Base-by-base conservation (phyloP, 2,329 filamentous ascomycete genomes). In the Chrysosporium queenslandicum region DNA sequence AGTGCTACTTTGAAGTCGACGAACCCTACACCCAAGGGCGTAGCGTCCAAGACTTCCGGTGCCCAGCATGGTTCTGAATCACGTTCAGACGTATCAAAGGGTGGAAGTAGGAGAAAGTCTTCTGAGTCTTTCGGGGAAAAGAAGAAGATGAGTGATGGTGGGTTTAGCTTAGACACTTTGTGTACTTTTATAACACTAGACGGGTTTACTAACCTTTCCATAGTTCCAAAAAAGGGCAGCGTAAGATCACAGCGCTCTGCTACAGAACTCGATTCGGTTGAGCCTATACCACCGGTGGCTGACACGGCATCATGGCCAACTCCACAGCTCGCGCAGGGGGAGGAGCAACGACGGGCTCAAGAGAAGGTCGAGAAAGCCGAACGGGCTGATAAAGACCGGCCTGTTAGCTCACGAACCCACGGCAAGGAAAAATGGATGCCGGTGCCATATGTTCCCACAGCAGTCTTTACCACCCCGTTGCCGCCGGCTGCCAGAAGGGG, bases 301-400 rank as follows among this genome's bases (percentile, higher is more conserved):
- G 90, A 97, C 67, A 77, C 87, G 46, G 74, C 81, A 50, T 82
- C 82, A 18, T 98, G 92, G 92, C 92, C 92, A 14, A 97, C 91
- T 2, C 89, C 89, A 0, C 87, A 95, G 60, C 83, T 77, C 46
- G 85, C 83, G 1, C 80, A 84, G 49, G 82, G 83, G 46, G 88
- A 92, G 60, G 80, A 86, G 56, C 87, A 86, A 70, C 83, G 83
- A 63, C 89, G 87, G 67, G 70, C 75, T 1, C 75, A 80, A 50
- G 77, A 83, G 52, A 87, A 87, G 67, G 71, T 74, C 5, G 71
- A 69, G 50, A 69, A 74, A 29, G 73, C 80, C 20, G 75, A 77
- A 11, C 52, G 46, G 25, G 14, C 43, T 23, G 76, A 81, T 42
- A 83, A 87, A 56, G 80, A 83, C 45, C 83, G 86, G 58, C 81